Evolutionary conservation across 1,284 basidiomycete genomes (phyloP).

Genomic region (Ustilago sp.): DNA sequence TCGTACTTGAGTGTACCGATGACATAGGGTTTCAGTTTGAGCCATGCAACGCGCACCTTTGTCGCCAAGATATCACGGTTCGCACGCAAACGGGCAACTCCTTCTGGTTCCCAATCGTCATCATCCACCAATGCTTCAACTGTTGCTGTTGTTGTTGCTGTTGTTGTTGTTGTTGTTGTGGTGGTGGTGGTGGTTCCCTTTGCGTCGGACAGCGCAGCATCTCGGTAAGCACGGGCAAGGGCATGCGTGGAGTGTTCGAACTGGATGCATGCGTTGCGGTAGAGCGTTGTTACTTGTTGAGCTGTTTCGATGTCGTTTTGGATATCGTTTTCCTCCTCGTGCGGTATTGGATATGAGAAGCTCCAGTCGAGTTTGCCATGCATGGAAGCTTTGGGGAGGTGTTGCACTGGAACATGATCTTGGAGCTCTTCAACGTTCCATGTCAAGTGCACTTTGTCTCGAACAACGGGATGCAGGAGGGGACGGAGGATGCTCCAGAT

Average conservation of each 20-base stretch:
- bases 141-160: slow-evolving; percentile 3
- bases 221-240: slow-evolving; percentile 43
- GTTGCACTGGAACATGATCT: slow-evolving; percentile 55
- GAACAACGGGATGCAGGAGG: slow-evolving; percentile 62
- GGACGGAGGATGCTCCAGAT: slow-evolving; percentile 65
- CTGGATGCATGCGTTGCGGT: slow-evolving; percentile 45
- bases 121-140: slow-evolving; percentile 30
- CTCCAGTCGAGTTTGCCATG: slow-evolving; percentile 56
- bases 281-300: slow-evolving; percentile 33
- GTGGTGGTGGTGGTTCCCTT: slow-evolving; percentile 13
- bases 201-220: slow-evolving; percentile 35
- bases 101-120: slow-evolving; percentile 47
- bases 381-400: slow-evolving; percentile 55
- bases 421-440: slow-evolving; percentile 56
- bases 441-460: slow-evolving; percentile 64
- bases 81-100: slow-evolving; percentile 48
- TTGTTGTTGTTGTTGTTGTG: neutral
- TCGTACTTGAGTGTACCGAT: slow-evolving; percentile 56
- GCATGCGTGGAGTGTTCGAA: slow-evolving; percentile 59
- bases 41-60: slow-evolving; percentile 60
- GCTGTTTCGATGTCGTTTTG: slow-evolving; percentile 40
- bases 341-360: slow-evolving; percentile 52
- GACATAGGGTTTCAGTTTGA: slow-evolving; percentile 59
- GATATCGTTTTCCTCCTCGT: slow-evolving; percentile 55
- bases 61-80: slow-evolving; percentile 64